These are phyloP conservation scores for Raffaelea arxii DNA, from an alignment of 2,329 filamentous ascomycete species.

Conservation along the genomic window DNA sequence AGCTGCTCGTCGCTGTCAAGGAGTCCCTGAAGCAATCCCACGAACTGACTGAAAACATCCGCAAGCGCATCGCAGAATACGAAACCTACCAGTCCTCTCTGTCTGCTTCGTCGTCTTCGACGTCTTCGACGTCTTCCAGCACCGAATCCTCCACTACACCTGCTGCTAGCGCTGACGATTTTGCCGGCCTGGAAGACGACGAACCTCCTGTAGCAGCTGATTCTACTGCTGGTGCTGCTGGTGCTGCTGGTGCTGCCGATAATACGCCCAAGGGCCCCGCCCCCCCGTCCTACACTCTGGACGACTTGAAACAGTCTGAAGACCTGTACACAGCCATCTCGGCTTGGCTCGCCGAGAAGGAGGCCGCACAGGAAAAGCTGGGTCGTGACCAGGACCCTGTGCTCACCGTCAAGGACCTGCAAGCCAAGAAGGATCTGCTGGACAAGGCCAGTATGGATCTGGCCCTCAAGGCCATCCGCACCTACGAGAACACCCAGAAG, in stretches of 20 bases:
- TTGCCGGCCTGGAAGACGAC: constrained; percentile 74
- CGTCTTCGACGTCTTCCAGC: constrained; percentile 29
- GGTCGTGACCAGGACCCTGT: constrained; percentile 62
- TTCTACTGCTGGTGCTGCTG: constrained; percentile 19
- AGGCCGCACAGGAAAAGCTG: constrained; percentile 62
- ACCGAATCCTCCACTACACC: constrained; percentile 29
- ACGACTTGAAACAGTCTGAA: constrained; percentile 60
- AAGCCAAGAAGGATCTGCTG: constrained; percentile 59
- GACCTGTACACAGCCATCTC: constrained; percentile 51
- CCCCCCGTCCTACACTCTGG: constrained; percentile 59
- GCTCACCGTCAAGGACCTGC: constrained; percentile 62
- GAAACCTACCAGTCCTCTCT: constrained; percentile 49
- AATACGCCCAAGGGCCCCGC: constrained; percentile 38
- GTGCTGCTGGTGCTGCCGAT: constrained; percentile 31
- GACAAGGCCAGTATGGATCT: constrained; percentile 61
- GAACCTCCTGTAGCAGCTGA: constrained; percentile 22
- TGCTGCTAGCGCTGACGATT: constrained; percentile 39
- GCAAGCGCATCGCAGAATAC: constrained; percentile 58
- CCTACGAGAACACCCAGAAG: constrained; percentile 38
- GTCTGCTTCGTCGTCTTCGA: constrained; percentile 33
- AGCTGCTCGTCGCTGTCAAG: constrained; percentile 56
- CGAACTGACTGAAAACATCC: constrained; percentile 60
- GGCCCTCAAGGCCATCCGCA: constrained; percentile 57
- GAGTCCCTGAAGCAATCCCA: constrained; percentile 62
- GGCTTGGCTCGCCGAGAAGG: constrained; percentile 66